Evolutionary conservation across 306 rosid species (phyloP), one percentile per base, ranked within the genome.

Genomic region (Gillenia trifoliata): DNA sequence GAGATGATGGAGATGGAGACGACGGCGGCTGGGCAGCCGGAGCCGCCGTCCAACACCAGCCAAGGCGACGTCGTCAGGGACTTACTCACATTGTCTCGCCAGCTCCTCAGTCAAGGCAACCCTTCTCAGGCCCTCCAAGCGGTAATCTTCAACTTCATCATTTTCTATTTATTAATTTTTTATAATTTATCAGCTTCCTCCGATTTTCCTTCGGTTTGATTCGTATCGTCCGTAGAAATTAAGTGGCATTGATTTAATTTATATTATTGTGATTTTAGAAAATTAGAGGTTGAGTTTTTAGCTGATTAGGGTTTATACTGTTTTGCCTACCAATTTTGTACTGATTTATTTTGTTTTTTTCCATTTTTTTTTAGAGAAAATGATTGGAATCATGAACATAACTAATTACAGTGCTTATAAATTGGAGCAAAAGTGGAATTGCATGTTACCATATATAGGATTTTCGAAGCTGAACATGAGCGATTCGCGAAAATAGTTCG

Each of bases 81-180:
- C 74, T 84, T 95, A 13, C 92, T 95, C 81, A 60, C 90, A 83
- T 86, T 92, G 86, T 96, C 98, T 75, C 89, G 93, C 25, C 97
- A 86, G 43, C 84, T 95, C 76, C 87, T 92, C 80, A 78, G 72
- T 78, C 87, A 95, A 82, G 98, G 98, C 31, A 89, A 92, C 41
- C 97, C 97, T 75, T 79, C 97, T 16, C 97, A 89, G 83, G 98
- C 99, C 31, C 96, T 95, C 70, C 93, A 92, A 83, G 96, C 97
- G 88, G 98, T 88, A 83, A 68, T 29, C 40, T 75, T 75, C 23
- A 38, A 38, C 2, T 20, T 17, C 45, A 19, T 17, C 34, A 20
- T 8, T 33, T 64, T 64, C 1, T 30, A 8, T 26, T 4, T 31
- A 45, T 19, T n/a, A 31, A n/a, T n/a, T 73, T 31, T 61, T 52